Percentiles rank a stretch among this genome's conserved stretches.
phyloP scores from a whole-genome alignment of 306 rosid species.

The Notholithocarpus densiflorus region DNA sequence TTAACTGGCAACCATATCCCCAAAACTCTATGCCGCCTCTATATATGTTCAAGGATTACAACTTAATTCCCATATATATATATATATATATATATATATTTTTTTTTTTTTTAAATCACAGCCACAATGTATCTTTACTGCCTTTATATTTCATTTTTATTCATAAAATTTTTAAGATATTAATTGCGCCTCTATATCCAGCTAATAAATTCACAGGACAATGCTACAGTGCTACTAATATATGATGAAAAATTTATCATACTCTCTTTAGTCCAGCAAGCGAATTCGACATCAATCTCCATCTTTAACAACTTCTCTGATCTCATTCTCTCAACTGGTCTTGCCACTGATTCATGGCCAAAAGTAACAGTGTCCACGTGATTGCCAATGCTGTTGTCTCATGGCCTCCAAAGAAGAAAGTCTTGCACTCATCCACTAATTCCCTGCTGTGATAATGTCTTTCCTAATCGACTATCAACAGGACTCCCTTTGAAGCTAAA shows the following conservation, averaged over 20 bases:
- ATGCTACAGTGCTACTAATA: no score
- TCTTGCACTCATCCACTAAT: slow-evolving; percentile 79
- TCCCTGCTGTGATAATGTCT: slow-evolving; percentile 42
- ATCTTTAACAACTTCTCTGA: slow-evolving; percentile 56
- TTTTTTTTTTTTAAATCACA: no score
- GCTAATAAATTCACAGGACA: neutral
- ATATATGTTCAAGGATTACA: no score
- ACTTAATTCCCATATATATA: no score
- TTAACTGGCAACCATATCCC: no score
- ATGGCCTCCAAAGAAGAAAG: slow-evolving; percentile 87
- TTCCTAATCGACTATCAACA: slow-evolving; percentile 24
- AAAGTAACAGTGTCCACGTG: slow-evolving; percentile 79
- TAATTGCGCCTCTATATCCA: neutral
- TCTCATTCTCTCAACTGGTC: slow-evolving; percentile 64
- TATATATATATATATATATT: no score
- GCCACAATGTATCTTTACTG: no score
- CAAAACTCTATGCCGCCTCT: no score
- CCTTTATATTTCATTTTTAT: no score
- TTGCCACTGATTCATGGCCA: slow-evolving; percentile 79
- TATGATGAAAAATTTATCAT: neutral
- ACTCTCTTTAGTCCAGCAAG: slow-evolving; percentile 72
- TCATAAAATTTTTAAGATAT: no score
- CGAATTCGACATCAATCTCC: slow-evolving; percentile 36
- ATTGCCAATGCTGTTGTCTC: slow-evolving; percentile 93
- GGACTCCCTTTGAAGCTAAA: slow-evolving; percentile 46